phyloP scores from a whole-genome alignment of 2,329 filamentous ascomycete species.

The Aspergillus brasiliensis region DNA sequence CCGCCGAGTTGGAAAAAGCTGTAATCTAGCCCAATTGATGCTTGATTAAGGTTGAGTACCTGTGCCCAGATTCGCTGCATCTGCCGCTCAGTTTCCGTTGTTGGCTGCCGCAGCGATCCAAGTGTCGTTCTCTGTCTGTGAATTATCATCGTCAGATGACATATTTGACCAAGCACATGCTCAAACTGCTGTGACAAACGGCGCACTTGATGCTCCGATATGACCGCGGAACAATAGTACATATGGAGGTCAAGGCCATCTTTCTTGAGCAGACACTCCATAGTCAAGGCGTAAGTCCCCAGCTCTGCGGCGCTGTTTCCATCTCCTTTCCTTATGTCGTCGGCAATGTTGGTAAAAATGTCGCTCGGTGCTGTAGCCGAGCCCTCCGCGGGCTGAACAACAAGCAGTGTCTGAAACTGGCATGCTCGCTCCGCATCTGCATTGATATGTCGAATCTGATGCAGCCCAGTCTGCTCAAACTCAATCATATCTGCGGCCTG shows the following conservation, averaged over 20 bases:
- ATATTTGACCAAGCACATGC: not conserved
- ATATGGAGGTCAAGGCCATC: not conserved
- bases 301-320: not conserved
- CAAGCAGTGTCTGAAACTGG: constrained; percentile 3
- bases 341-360: not conserved
- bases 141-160: not conserved
- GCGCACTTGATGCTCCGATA: not conserved
- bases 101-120: not conserved
- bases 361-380: not conserved
- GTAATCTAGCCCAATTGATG: not conserved
- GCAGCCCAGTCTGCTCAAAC: constrained; percentile 8
- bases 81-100: not conserved
- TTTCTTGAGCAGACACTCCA: constrained; percentile 1
- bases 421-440: not conserved
- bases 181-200: constrained; percentile 2
- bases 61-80: not conserved
- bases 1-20: constrained; percentile 1
- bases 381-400: constrained; percentile 4
- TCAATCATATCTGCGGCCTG: not conserved
- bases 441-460: constrained; percentile 1
- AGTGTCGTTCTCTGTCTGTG: not conserved
- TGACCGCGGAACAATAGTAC: not conserved
- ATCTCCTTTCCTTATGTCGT: not conserved
- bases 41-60: not conserved
- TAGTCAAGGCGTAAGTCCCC: constrained; percentile 2